Conservation (phyloP, 2,329 filamentous ascomycete species). For the Trichoderma citrinoviride region DNA sequence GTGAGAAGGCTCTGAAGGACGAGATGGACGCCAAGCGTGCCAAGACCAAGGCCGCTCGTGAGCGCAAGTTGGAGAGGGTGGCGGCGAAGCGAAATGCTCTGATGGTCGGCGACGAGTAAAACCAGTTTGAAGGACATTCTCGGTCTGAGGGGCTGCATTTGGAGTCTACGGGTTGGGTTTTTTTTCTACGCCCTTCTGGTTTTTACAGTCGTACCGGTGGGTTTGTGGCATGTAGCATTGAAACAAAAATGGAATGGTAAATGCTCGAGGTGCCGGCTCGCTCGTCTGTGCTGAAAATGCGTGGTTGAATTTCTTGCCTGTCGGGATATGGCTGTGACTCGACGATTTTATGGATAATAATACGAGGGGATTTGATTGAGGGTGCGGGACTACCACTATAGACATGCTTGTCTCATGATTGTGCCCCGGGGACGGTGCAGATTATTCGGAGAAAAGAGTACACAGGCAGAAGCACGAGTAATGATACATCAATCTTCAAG, state of each 20-base stretch:
- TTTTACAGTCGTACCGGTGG: constrained; percentile 50
- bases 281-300: not conserved
- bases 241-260: constrained; percentile 56
- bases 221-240: constrained; percentile 58
- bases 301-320: not conserved
- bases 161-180: constrained; percentile 60
- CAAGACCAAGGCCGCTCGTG: constrained; percentile 99
- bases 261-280: constrained; percentile 36
- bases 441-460: not conserved
- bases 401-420: not conserved
- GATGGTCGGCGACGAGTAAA: constrained; percentile 65
- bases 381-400: not conserved
- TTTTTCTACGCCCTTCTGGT: constrained; percentile 46
- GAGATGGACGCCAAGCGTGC: constrained; percentile 99
- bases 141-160: constrained; percentile 56
- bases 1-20: constrained; percentile 94
- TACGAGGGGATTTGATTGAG: not conserved
- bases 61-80: constrained; percentile 94
- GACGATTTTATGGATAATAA: no score
- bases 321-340: not conserved
- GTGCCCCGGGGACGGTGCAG: not conserved
- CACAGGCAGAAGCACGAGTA: not conserved
- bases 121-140: constrained; percentile 44
- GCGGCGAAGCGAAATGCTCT: constrained; percentile 86
- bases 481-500: no score